These are phyloP conservation scores for Ballota nigra DNA, from an alignment of 257 asterid species.

Conservation along the genomic window DNA sequence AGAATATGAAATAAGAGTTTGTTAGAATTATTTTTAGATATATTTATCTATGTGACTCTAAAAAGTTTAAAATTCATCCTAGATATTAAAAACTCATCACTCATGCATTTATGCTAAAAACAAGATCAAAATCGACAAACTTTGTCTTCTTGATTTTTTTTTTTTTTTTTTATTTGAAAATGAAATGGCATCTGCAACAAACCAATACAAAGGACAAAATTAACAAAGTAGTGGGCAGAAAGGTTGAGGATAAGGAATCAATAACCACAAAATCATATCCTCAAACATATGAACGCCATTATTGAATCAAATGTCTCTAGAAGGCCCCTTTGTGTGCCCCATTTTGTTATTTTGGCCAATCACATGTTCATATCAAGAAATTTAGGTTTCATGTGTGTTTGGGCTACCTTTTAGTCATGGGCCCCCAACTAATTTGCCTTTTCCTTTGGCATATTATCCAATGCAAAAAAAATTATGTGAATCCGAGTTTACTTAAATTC, in stretches of 20 bases:
- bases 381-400: constrained; percentile 22
- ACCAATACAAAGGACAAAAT: background rate
- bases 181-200: background rate
- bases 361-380: constrained; percentile 6
- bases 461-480: no score
- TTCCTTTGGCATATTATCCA: no score
- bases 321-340: constrained; percentile 8
- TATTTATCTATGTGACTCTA: no score
- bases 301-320: background rate
- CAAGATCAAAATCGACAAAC: background rate
- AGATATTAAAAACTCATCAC: no score
- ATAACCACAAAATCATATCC: constrained; percentile 13
- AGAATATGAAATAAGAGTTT: no score
- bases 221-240: background rate
- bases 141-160: no score
- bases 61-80: no score
- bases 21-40: no score
- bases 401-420: constrained; percentile 21
- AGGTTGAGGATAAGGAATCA: constrained; percentile 29
- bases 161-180: no score
- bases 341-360: constrained; percentile 18
- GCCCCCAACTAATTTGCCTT: constrained; percentile 25
- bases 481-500: no score
- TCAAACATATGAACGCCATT: constrained; percentile 5
- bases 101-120: no score